These are phyloP conservation scores for Micractinium conductrix DNA, from an alignment of 139 green algal species.

Conservation along the genomic window DNA sequence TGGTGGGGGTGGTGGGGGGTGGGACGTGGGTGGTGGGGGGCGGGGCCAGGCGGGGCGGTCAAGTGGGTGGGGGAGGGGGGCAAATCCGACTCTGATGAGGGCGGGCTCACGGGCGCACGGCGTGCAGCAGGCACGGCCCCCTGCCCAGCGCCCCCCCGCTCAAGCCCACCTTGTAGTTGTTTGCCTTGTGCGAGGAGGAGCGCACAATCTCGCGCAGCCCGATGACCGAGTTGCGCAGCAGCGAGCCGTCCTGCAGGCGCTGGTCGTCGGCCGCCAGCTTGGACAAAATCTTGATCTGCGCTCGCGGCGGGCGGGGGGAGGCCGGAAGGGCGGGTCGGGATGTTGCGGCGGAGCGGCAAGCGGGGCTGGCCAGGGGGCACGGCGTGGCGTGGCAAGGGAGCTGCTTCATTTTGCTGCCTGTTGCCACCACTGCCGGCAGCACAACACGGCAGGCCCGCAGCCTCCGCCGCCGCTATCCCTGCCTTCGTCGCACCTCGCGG, in stretches of 20 bases:
- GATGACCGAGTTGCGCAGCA: conserved; percentile 95
- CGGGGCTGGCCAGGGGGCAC: no score
- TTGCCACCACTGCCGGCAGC: not conserved
- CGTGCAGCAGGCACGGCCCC: no score
- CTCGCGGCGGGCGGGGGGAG: not conserved
- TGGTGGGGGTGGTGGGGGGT: not conserved
- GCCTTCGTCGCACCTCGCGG: conserved; percentile 64
- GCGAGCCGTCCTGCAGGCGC: not conserved
- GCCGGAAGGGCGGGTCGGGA: no score
- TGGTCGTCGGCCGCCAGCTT: conserved; percentile 38
- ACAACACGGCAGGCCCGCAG: not conserved
- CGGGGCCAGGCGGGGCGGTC: no score
- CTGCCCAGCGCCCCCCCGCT: no score
- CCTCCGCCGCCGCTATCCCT: not conserved
- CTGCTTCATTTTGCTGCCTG: no score
- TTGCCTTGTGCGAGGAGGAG: conserved; percentile 68
- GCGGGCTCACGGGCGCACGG: no score
- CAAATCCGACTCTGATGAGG: no score
- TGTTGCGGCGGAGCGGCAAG: no score
- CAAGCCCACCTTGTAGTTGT: conserved; percentile 20
- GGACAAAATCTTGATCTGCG: conserved; percentile 95
- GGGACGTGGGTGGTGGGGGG: no score
- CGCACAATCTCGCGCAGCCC: conserved; percentile 96
- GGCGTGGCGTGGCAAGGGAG: no score
- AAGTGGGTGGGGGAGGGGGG: no score